These are phyloP conservation scores for Fusarium sp. DNA, from an alignment of 2,329 filamentous ascomycete genomes.

Conservation along the genomic window DNA sequence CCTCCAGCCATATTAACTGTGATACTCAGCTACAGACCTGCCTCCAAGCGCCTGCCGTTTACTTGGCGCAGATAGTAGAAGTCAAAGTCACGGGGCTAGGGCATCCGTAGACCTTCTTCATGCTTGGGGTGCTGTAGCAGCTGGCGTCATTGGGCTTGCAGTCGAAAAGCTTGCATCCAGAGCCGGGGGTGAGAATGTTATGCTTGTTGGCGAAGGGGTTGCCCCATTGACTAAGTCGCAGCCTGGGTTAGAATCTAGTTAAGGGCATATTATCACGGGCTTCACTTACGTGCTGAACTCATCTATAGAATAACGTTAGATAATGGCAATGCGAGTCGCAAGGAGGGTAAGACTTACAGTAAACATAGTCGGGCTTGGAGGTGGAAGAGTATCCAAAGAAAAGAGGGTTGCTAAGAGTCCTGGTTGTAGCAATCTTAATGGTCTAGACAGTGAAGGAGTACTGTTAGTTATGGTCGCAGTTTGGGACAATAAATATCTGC, in stretches of 20 bases:
- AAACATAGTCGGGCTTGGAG: slow-evolving; percentile 50
- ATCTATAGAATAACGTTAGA: slow-evolving; percentile 43
- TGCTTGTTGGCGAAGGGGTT: slow-evolving; percentile 54
- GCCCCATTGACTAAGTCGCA: slow-evolving; percentile 32
- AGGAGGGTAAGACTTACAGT: slow-evolving; percentile 49
- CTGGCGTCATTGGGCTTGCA: slow-evolving; percentile 50
- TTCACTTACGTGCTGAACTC: slow-evolving; percentile 50
- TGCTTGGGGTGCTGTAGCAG: slow-evolving; percentile 56
- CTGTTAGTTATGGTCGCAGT: not conserved
- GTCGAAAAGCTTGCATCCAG: slow-evolving; percentile 53
- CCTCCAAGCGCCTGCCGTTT: not conserved
- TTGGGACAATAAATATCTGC: no score
- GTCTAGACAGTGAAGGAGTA: slow-evolving; percentile 28
- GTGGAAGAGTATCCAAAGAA: slow-evolving; percentile 58
- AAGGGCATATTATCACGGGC: rapidly evolving
- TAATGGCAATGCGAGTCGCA: not conserved
- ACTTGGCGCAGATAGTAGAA: slow-evolving; percentile 45
- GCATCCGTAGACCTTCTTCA: slow-evolving; percentile 55
- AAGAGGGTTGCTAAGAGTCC: slow-evolving; percentile 51
- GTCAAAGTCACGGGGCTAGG: slow-evolving; percentile 53
- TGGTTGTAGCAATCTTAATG: slow-evolving; percentile 54
- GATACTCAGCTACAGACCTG: no score
- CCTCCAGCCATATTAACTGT: no score
- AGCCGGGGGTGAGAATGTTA: slow-evolving; percentile 52
- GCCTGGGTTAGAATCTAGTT: rapidly evolving